Conservation (phyloP, 2,329 filamentous ascomycete genomes). For the Leptographium galeiforme region DNA sequence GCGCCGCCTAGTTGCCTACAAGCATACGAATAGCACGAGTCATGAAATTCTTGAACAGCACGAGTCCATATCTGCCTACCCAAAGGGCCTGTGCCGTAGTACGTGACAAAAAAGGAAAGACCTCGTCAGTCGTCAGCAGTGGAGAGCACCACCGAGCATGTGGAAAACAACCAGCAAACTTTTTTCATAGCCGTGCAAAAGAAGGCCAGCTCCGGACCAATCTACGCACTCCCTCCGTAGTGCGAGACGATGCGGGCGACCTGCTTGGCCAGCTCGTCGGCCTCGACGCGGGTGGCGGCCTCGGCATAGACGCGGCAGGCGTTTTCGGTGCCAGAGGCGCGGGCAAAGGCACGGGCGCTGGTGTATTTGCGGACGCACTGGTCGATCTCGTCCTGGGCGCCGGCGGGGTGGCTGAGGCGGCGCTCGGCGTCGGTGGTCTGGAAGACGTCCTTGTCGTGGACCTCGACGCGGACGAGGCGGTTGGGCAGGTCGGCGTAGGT, state of each 20-base stretch:
- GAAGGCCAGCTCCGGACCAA: background rate
- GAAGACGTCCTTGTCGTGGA: conserved; percentile 78
- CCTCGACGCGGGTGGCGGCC: conserved; percentile 76
- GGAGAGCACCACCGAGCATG: no score
- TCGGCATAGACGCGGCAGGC: conserved; percentile 93
- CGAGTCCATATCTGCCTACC: no score
- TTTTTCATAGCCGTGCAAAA: background rate
- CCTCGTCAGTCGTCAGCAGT: no score
- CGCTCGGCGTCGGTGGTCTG: conserved; percentile 86
- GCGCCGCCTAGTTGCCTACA: no score
- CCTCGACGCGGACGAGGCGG: conserved; percentile 84
- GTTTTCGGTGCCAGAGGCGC: conserved; percentile 90
- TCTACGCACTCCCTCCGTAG: conserved; percentile 22
- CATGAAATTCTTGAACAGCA: no score
- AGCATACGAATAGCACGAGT: no score
- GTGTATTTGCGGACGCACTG: conserved; percentile 80
- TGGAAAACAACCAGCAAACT: no score
- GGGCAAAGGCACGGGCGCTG: conserved; percentile 77
- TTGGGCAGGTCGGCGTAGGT: conserved; percentile 94
- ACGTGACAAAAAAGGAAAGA: no score
- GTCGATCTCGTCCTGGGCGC: conserved; percentile 78
- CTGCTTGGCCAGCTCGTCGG: conserved; percentile 77
- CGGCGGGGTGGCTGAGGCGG: conserved; percentile 64
- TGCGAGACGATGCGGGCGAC: conserved; percentile 65
- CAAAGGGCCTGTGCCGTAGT: no score